Conservation (phyloP, 164 flowering plant species). For the Umbellularia californica region DNA sequence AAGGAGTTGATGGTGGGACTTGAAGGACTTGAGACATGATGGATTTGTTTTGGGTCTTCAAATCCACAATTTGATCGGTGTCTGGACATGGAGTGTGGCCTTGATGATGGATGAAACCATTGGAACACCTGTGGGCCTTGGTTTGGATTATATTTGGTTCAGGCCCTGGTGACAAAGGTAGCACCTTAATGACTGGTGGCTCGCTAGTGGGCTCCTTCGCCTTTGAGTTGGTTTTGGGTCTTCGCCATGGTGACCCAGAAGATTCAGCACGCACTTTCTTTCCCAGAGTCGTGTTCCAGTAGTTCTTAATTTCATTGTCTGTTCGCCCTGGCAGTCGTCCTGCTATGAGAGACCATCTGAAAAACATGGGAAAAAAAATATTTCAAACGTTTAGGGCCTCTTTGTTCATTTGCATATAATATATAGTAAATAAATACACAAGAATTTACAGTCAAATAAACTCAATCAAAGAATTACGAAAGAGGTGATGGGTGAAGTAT, state of each 20-base stretch:
- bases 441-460: too few relatives aligned
- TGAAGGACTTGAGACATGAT: not conserved
- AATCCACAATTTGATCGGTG: not conserved
- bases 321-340: conserved; percentile 19
- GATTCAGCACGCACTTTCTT: not conserved
- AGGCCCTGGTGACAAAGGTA: not conserved
- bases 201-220: not conserved
- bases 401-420: too few relatives aligned
- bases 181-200: not conserved
- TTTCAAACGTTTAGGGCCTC: too few relatives aligned
- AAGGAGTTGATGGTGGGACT: not conserved
- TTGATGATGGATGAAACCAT: not conserved
- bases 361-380: not conserved
- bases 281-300: conserved; percentile 9
- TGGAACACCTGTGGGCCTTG: conserved; percentile 2
- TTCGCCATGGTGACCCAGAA: not conserved
- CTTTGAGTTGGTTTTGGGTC: not conserved
- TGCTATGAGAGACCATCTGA: conserved; percentile 12
- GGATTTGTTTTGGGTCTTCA: not conserved
- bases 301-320: conserved; percentile 19
- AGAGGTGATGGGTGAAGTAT: too few relatives aligned
- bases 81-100: not conserved
- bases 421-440: too few relatives aligned
- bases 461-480: too few relatives aligned
- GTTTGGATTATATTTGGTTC: not conserved